phyloP scores from a whole-genome alignment of 2,329 filamentous ascomycete species.

The Alternaria brassicicola region DNA sequence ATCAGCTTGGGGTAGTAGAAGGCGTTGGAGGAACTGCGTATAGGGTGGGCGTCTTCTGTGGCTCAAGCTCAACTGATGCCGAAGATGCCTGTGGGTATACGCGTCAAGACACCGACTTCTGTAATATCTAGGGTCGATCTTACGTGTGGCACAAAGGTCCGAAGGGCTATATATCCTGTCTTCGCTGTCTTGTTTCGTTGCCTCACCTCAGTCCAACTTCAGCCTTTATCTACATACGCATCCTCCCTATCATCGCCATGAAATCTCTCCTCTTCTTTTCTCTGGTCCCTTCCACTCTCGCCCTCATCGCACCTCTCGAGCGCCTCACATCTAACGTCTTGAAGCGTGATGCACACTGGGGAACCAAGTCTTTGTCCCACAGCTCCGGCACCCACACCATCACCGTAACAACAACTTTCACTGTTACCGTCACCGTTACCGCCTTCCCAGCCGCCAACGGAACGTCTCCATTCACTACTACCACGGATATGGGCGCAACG shows the following conservation, averaged over 20 bases:
- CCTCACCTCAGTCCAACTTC: not conserved
- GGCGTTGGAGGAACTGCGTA: not conserved
- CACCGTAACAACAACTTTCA: not conserved
- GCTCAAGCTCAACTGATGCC: not conserved
- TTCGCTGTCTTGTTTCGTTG: not conserved
- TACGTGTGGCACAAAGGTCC: not conserved
- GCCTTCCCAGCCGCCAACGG: not conserved
- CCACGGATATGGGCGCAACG: not conserved
- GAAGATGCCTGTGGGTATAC: not conserved
- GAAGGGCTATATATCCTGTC: not conserved
- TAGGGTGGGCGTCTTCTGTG: not conserved
- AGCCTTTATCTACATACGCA: not conserved
- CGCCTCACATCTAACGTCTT: not conserved
- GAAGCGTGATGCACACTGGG: not conserved
- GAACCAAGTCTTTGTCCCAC: not conserved
- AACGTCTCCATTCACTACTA: not conserved
- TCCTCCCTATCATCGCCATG: not conserved
- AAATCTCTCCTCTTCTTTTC: not conserved
- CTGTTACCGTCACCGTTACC: conserved; percentile 2
- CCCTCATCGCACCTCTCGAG: not conserved
- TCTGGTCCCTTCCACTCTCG: not conserved
- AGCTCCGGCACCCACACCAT: not conserved
- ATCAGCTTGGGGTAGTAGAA: not conserved
- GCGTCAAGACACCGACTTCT: not conserved
- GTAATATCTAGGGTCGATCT: not conserved